A percentile compares a stretch with the other conserved stretches of the same genome.
Evolutionary conservation across 176 grass and related monocot species (phyloP).

Genomic region (Carex parvula): DNA sequence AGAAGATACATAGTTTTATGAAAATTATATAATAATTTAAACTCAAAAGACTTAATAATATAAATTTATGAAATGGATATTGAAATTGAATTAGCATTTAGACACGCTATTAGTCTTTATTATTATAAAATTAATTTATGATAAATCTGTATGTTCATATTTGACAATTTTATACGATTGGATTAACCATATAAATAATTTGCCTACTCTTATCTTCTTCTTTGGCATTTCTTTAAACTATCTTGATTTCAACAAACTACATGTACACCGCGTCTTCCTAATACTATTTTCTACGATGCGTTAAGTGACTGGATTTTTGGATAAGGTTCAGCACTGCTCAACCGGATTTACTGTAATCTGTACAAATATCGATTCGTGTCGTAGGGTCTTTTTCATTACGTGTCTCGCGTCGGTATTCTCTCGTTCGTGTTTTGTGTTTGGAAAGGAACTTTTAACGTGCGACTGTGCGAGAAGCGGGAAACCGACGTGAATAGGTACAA

Average conservation of each 20-base stretch:
- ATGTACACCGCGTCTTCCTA: neutral
- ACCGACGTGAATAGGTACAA: too few species aligned
- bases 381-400: neutral
- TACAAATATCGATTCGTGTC: neutral
- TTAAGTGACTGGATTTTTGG: neutral
- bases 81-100: neutral
- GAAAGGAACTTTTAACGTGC: neutral
- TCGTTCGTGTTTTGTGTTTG: neutral
- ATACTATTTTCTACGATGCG: neutral
- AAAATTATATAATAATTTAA: neutral
- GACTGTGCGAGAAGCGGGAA: slow-evolving; percentile 1
- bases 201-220: neutral
- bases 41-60: neutral
- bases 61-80: neutral
- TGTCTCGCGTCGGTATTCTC: neutral
- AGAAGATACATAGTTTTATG: too few species aligned
- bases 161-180: neutral
- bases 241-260: neutral
- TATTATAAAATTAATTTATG: neutral
- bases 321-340: neutral
- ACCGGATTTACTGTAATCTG: neutral
- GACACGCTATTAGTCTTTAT: neutral
- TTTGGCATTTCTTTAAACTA: neutral
- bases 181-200: neutral
- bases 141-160: neutral